Evolutionary conservation across 176 grass and related monocot species (phyloP).

Genomic region (Dendrocalamus sinicus): DNA sequence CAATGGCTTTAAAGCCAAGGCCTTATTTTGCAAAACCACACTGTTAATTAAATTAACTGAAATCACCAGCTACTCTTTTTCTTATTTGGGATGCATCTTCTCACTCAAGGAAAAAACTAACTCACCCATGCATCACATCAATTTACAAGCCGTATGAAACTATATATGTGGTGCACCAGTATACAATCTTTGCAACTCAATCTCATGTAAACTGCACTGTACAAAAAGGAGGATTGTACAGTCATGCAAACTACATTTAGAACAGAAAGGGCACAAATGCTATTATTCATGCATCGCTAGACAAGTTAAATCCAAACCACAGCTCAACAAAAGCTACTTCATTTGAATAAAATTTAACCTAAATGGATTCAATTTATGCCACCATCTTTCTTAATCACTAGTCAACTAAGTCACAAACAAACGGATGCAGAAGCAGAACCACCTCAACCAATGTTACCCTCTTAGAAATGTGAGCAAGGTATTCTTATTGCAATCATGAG

Average conservation of each 20-base stretch:
- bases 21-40: not conserved
- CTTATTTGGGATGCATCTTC: not conserved
- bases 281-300: not conserved
- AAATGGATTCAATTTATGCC: not conserved
- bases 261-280: not conserved
- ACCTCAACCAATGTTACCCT: constrained; percentile 17
- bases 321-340: not conserved
- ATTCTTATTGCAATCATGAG: constrained; percentile 30
- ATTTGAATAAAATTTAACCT: not conserved
- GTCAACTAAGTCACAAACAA: not conserved
- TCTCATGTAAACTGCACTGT: not conserved
- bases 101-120: not conserved
- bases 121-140: not conserved
- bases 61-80: not conserved
- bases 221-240: not conserved
- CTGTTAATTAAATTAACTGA: not conserved
- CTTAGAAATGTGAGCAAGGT: not conserved
- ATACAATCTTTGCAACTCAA: not conserved
- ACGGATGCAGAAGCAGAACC: not conserved
- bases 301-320: not conserved
- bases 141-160: not conserved
- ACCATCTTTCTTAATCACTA: no score
- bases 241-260: not conserved
- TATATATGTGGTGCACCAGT: not conserved
- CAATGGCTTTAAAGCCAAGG: not conserved